A percentile compares a stretch with the other conserved stretches of the same genome.
phyloP scores from a whole-genome alignment of 371 early-diverging fungal genomes.

The Apophysomyces sp. region DNA sequence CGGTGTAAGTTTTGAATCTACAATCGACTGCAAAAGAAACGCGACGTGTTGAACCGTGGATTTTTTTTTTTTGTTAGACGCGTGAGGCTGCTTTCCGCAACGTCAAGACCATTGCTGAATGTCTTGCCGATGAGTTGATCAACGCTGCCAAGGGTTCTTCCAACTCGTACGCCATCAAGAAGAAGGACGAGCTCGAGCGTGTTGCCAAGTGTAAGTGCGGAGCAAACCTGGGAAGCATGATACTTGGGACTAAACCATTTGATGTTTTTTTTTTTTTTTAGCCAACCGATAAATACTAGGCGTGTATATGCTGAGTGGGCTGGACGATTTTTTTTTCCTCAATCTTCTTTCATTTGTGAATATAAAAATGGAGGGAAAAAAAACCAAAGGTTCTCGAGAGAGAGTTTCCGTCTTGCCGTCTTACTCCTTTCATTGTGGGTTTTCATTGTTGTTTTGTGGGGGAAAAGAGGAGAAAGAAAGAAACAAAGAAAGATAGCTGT shows the following conservation, averaged over 20 bases:
- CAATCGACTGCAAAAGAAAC: too few relatives aligned
- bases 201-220: slow-evolving; percentile 65
- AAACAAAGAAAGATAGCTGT: too few relatives aligned
- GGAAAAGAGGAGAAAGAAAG: too few relatives aligned
- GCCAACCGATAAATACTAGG: slow-evolving; percentile 21
- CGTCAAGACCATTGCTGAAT: slow-evolving; percentile 98
- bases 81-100: slow-evolving; percentile 40
- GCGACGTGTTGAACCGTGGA: too few relatives aligned
- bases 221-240: neutral
- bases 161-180: slow-evolving; percentile 99
- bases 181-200: slow-evolving; percentile 99
- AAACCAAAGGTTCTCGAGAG: neutral
- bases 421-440: too few relatives aligned
- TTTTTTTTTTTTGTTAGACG: too few relatives aligned
- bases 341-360: neutral
- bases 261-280: neutral
- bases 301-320: neutral
- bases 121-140: slow-evolving; percentile 99
- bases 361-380: neutral
- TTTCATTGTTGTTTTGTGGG: neutral
- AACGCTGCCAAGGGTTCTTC: slow-evolving; percentile 98
- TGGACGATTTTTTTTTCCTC: neutral
- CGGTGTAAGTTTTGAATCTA: slow-evolving; percentile 67
- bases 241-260: neutral
- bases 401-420: neutral